phyloP scores from a whole-genome alignment of 139 green algal genomes.

The Edaphochlamys debaryana region DNA sequence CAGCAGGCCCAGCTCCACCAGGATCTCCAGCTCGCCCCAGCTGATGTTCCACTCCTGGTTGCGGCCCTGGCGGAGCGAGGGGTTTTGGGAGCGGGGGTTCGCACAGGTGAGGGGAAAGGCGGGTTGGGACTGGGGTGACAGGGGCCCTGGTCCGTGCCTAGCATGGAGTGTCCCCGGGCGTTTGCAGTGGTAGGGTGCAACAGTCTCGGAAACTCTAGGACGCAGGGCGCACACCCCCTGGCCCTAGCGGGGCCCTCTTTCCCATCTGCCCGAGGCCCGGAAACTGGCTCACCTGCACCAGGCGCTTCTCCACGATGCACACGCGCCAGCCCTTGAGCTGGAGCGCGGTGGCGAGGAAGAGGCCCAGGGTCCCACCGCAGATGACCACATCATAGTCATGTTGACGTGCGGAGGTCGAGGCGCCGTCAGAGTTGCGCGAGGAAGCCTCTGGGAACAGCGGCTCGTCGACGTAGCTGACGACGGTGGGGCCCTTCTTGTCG shows the following conservation, averaged over 20 bases:
- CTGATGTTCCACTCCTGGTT: slow-evolving; percentile 87
- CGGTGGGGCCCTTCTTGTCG: slow-evolving; percentile 53
- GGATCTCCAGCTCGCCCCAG: slow-evolving; percentile 68
- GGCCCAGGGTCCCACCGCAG: slow-evolving; percentile 88
- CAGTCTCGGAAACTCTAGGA: too few species aligned
- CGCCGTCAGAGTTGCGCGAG: not conserved
- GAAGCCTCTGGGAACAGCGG: not conserved
- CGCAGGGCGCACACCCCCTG: too few species aligned
- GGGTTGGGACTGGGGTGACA: not conserved
- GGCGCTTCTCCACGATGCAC: slow-evolving; percentile 69
- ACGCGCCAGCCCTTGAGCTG: slow-evolving; percentile 67
- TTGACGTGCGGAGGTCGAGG: not conserved
- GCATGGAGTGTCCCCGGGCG: too few species aligned
- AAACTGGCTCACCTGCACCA: slow-evolving; percentile 60
- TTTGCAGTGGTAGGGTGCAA: too few species aligned
- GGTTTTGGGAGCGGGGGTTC: not conserved
- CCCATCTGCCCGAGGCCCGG: too few species aligned
- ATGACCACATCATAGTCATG: slow-evolving; percentile 84
- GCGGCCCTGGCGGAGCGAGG: not conserved
- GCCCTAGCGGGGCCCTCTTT: too few species aligned
- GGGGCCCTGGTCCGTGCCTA: too few species aligned
- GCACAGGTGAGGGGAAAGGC: too few species aligned
- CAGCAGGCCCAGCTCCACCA: slow-evolving; percentile 76
- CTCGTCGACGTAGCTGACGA: slow-evolving; percentile 29
- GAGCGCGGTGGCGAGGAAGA: slow-evolving; percentile 83